Conservation (phyloP, 805 yeast genomes). For the Sugiyamaella mastotermitis region DNA sequence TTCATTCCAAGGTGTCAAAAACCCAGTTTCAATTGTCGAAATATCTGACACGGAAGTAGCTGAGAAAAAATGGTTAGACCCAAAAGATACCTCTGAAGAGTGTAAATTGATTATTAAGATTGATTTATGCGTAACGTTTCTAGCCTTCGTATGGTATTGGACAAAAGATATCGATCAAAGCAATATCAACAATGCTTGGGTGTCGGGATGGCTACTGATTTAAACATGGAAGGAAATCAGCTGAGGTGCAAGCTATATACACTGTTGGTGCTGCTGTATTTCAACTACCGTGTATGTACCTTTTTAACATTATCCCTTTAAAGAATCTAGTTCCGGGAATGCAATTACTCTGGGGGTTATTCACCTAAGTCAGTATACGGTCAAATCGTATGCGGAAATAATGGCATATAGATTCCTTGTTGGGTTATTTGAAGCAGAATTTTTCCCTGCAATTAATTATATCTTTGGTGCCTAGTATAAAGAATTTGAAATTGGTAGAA, state of each 20-base stretch:
- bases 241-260: slow-evolving; percentile 53
- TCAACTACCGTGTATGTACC: slow-evolving; percentile 56
- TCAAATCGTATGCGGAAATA: slow-evolving; percentile 43
- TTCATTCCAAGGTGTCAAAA: no score
- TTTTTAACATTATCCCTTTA: slow-evolving; percentile 51
- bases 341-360: slow-evolving; percentile 67
- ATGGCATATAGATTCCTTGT: slow-evolving; percentile 60
- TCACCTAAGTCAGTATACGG: slow-evolving; percentile 51
- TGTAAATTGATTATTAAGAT: slow-evolving; percentile 44
- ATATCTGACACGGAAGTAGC: no score
- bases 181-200: slow-evolving; percentile 60
- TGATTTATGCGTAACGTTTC: slow-evolving; percentile 50
- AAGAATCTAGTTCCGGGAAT: slow-evolving; percentile 46
- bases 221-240: slow-evolving; percentile 57
- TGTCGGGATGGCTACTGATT: slow-evolving; percentile 55
- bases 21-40: no score
- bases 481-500: slow-evolving; percentile 50
- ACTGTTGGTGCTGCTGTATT: slow-evolving; percentile 54
- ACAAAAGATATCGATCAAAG: slow-evolving; percentile 58
- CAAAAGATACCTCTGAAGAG: slow-evolving; percentile 44
- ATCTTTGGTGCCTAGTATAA: slow-evolving; percentile 49
- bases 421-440: slow-evolving; percentile 67
- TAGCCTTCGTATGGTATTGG: slow-evolving; percentile 60
- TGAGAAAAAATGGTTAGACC: slow-evolving; percentile 51
- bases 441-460: slow-evolving; percentile 43